These are phyloP conservation scores for Candida multigemmis DNA, from an alignment of 805 yeast genomes.

Conservation along the genomic window DNA sequence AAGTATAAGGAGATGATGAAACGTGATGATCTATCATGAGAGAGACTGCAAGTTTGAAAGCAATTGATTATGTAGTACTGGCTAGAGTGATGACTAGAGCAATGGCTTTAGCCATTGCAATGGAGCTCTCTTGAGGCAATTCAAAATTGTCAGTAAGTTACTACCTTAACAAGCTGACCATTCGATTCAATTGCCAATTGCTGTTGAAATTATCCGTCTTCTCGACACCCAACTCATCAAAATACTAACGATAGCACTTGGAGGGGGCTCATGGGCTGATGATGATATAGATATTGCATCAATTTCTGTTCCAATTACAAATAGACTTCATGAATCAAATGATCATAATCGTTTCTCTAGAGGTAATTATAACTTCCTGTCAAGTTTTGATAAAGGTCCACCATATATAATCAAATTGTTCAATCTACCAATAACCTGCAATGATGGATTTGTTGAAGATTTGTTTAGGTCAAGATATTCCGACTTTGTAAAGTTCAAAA, in stretches of 20 bases:
- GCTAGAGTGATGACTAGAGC: too few species aligned
- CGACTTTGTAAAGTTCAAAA: conserved; percentile 47
- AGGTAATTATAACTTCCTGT: not conserved
- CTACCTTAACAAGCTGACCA: too few species aligned
- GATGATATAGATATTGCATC: conserved; percentile 37
- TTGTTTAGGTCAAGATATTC: conserved; percentile 57
- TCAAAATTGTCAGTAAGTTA: too few species aligned
- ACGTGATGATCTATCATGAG: too few species aligned
- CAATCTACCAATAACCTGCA: conserved; percentile 48
- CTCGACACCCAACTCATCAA: too few species aligned
- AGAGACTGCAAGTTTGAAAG: too few species aligned
- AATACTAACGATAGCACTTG: conserved; percentile 27
- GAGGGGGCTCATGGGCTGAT: conserved; percentile 41
- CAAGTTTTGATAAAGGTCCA: conserved; percentile 25
- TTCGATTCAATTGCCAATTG: too few species aligned
- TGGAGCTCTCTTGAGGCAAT: too few species aligned
- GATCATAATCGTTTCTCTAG: conserved; percentile 1
- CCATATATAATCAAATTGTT: conserved; percentile 61
- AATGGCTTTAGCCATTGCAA: too few species aligned
- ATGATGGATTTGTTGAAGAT: conserved; percentile 44
- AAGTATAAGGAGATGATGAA: conserved; percentile 24
- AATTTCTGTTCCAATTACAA: conserved; percentile 35
- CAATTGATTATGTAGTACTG: too few species aligned
- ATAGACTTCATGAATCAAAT: conserved; percentile 6
- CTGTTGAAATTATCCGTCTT: too few species aligned